A percentile compares a stretch with the other conserved stretches of the same genome.
These are phyloP conservation scores for Salisapilia sapeloensis DNA, from an alignment of 352 stramenopile genomes.

Conservation along the genomic window DNA sequence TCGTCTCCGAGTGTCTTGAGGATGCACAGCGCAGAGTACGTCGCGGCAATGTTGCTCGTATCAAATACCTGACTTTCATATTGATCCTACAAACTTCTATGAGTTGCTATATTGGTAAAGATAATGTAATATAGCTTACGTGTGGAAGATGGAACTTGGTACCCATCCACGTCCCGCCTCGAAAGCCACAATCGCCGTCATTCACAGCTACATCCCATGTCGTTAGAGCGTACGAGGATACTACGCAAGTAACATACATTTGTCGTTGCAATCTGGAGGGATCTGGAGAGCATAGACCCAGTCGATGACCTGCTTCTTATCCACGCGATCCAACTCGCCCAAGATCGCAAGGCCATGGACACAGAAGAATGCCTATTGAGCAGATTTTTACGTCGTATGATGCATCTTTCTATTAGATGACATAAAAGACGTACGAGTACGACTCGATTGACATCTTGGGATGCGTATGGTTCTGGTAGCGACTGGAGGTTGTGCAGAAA, in stretches of 20 bases:
- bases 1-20: slow-evolving; percentile 75
- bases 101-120: neutral
- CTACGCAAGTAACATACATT: slow-evolving; percentile 8
- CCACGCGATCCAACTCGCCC: slow-evolving; percentile 47
- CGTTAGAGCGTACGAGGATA: neutral
- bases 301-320: slow-evolving; percentile 58
- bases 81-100: slow-evolving; percentile 9
- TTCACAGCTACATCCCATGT: slow-evolving; percentile 23
- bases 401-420: neutral
- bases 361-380: slow-evolving; percentile 59
- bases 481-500: slow-evolving; percentile 64
- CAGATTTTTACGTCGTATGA: neutral
- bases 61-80: slow-evolving; percentile 66
- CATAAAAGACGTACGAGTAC: slow-evolving; percentile 29
- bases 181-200: slow-evolving; percentile 52
- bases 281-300: slow-evolving; percentile 80
- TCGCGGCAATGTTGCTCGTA: slow-evolving; percentile 72
- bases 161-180: slow-evolving; percentile 42
- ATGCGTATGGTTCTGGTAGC: slow-evolving; percentile 51
- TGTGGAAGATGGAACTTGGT: slow-evolving; percentile 29
- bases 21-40: slow-evolving; percentile 70
- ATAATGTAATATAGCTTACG: slow-evolving; percentile 3
- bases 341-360: slow-evolving; percentile 70
- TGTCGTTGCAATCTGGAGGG: slow-evolving; percentile 39
- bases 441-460: slow-evolving; percentile 67